Evolutionary conservation across 73 alveolate genomes (phyloP).

Genomic region (Tetrahymena borealis): DNA sequence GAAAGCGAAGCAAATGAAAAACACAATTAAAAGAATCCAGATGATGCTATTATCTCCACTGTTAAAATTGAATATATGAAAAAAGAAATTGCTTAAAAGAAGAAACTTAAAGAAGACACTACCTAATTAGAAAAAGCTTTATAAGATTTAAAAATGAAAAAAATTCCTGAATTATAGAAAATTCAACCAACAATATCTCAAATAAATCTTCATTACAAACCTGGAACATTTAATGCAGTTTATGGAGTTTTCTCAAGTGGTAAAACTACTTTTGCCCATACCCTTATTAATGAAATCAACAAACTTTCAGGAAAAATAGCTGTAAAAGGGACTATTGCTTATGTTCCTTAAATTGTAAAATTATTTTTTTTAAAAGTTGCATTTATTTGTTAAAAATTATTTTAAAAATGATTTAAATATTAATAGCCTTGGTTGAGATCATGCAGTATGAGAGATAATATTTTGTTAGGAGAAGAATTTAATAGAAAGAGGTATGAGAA

Average conservation of each 20-base stretch:
- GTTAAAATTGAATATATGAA: not conserved
- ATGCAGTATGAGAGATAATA: not conserved
- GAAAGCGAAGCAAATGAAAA: not conserved
- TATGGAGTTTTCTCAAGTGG: not conserved
- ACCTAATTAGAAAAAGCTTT: not conserved
- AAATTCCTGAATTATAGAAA: not conserved
- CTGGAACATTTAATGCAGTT: not conserved
- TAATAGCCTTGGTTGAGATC: not conserved
- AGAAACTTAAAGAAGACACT: not conserved
- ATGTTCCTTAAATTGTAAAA: not conserved
- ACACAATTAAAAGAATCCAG: not conserved
- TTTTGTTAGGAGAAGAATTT: not conserved
- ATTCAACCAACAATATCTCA: not conserved
- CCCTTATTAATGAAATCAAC: not conserved
- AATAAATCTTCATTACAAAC: not conserved
- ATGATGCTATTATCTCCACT: not conserved
- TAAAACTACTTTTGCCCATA: not conserved
- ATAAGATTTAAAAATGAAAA: not conserved
- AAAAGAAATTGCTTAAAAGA: not conserved
- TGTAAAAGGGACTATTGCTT: not conserved
- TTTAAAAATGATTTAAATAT: not conserved
- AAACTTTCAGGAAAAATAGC: not conserved
- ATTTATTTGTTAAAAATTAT: not conserved
- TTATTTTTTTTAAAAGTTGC: not conserved
- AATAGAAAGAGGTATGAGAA: not conserved